These are phyloP conservation scores for Diddensiella caesifluorescens DNA, from an alignment of 805 yeast species.

Conservation along the genomic window DNA sequence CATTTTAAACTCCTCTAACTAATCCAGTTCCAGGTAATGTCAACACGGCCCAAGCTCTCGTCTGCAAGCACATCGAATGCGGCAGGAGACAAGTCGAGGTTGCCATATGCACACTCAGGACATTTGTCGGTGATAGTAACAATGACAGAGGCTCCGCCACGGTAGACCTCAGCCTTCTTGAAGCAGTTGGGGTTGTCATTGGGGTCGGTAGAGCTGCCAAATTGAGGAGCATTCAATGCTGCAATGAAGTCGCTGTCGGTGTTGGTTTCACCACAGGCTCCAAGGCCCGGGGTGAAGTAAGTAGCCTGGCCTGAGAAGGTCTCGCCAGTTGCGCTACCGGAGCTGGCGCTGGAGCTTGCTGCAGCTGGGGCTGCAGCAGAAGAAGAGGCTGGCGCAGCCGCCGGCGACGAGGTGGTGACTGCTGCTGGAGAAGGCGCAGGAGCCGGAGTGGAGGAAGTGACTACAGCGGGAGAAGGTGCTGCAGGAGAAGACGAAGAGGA, in stretches of 20 bases:
- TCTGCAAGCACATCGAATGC: constrained; percentile 52
- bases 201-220: constrained; percentile 17
- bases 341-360: constrained; percentile 16
- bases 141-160: constrained; percentile 46
- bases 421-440: constrained; percentile 16
- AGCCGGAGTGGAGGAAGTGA: constrained; percentile 8
- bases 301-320: constrained; percentile 27
- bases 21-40: constrained; percentile 43
- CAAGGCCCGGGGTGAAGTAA: constrained; percentile 32
- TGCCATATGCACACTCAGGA: constrained; percentile 46
- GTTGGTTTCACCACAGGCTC: constrained; percentile 51
- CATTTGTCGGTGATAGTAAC: constrained; percentile 57
- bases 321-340: constrained; percentile 22
- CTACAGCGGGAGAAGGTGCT: constrained; percentile 10
- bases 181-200: constrained; percentile 17
- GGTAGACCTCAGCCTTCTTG: constrained; percentile 20
- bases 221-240: constrained; percentile 38
- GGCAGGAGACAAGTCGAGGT: constrained; percentile 56
- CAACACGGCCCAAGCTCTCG: constrained; percentile 47
- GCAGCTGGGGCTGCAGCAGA: constrained; percentile 16
- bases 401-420: constrained; percentile 10
- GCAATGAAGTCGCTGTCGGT: constrained; percentile 46
- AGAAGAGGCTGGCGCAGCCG: constrained; percentile 12
- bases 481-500: constrained; percentile 17
- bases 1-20: neutral